These are phyloP conservation scores for Naematelia aurantialba DNA, from an alignment of 768 basidiomycete genomes.

Conservation along the genomic window DNA sequence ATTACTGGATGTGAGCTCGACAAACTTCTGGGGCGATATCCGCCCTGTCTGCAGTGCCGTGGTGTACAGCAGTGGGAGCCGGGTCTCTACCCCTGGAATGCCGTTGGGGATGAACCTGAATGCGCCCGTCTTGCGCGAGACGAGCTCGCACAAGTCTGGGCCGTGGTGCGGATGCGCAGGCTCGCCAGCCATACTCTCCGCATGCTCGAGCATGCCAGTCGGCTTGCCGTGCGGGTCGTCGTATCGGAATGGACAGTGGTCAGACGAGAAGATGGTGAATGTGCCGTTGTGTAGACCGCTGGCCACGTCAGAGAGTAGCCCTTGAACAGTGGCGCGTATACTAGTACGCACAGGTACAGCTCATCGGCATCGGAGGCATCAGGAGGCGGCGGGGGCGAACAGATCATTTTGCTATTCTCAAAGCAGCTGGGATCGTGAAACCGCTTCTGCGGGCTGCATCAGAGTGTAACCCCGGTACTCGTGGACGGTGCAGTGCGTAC, in stretches of 20 bases:
- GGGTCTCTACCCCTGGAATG: conserved; percentile 49
- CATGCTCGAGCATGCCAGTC: conserved; percentile 4
- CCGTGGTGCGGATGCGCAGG: conserved; percentile 10
- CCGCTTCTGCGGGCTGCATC: not conserved
- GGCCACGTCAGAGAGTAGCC: not conserved
- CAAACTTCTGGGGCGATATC: conserved; percentile 11
- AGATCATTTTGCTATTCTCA: conserved; percentile 5
- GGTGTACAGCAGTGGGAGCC: conserved; percentile 43
- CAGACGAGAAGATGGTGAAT: conserved; percentile 43
- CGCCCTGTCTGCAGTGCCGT: conserved; percentile 43
- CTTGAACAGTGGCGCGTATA: not conserved
- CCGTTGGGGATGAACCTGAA: conserved; percentile 49
- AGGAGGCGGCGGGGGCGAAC: not conserved
- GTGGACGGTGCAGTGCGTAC: not conserved
- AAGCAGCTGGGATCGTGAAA: not conserved
- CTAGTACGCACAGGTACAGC: not conserved
- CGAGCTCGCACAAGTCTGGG: conserved; percentile 29
- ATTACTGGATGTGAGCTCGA: conserved; percentile 34
- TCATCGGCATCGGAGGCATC: not conserved
- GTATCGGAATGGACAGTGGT: conserved; percentile 45
- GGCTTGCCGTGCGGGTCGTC: conserved; percentile 40
- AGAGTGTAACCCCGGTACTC: not conserved
- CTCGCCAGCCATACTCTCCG: conserved; percentile 2
- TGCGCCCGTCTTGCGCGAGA: conserved; percentile 35
- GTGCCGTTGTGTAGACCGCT: conserved; percentile 31